phyloP scores from a whole-genome alignment of 345 rosid species.

The Citrus australasica region DNA sequence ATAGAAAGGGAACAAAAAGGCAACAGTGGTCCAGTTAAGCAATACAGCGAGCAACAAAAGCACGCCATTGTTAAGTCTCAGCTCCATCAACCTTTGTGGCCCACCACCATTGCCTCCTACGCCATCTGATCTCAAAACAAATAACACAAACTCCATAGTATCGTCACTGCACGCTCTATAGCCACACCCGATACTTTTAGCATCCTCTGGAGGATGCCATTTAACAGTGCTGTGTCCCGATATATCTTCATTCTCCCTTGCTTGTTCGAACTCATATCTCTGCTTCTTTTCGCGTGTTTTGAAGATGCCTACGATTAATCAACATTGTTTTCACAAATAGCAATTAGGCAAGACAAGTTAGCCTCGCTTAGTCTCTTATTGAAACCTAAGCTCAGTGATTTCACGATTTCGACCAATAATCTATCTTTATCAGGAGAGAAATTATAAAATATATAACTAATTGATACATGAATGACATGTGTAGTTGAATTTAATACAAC shows the following conservation, averaged over 20 bases:
- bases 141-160: conserved; percentile 73
- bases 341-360: conserved; percentile 48
- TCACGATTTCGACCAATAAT: conserved; percentile 31
- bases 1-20: too few relatives aligned
- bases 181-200: conserved; percentile 65
- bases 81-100: too few relatives aligned
- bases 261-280: conserved; percentile 49
- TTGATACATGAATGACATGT: too few relatives aligned
- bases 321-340: conserved; percentile 44
- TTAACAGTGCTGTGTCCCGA: conserved; percentile 37
- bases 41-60: too few relatives aligned
- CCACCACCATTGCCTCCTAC: conserved; percentile 33
- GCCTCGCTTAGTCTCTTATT: conserved; percentile 41
- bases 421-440: conserved; percentile 42
- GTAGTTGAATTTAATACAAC: too few relatives aligned
- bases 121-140: conserved; percentile 57
- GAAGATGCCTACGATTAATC: conserved; percentile 36
- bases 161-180: conserved; percentile 78
- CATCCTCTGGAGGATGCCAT: conserved; percentile 60
- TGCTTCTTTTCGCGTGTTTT: background rate
- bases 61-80: too few relatives aligned
- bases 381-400: too few relatives aligned
- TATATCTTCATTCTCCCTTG: conserved; percentile 64
- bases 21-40: too few relatives aligned
- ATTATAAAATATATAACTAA: too few relatives aligned